Evolutionary conservation across 805 yeast species (phyloP).

Genomic region (Wickerhamiella sorbophila): DNA sequence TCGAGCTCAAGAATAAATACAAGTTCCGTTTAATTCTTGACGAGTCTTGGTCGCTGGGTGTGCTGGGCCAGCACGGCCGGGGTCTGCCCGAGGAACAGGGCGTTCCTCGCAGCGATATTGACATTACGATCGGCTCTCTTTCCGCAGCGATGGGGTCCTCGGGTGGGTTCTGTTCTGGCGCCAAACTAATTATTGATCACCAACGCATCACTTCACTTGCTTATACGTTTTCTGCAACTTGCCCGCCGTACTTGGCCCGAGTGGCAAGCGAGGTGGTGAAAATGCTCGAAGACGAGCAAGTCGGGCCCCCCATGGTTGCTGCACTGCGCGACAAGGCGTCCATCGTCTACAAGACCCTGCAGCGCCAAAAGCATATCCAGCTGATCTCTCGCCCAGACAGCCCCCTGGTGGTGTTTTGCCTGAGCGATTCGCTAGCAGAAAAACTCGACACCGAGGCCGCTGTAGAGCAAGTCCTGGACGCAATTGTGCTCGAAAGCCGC

Average conservation of each 20-base stretch:
- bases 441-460: constrained; percentile 19
- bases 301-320: constrained; percentile 19
- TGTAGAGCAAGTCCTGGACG: constrained; percentile 51
- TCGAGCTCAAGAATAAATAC: constrained; percentile 63
- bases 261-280: constrained; percentile 17
- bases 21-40: constrained; percentile 81
- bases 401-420: constrained; percentile 54
- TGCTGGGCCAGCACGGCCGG: constrained; percentile 69
- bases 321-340: constrained; percentile 14
- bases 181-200: constrained; percentile 67
- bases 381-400: constrained; percentile 46
- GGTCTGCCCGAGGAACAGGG: constrained; percentile 68
- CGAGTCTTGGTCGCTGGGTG: constrained; percentile 77
- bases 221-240: constrained; percentile 84
- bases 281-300: constrained; percentile 21
- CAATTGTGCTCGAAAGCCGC: constrained; percentile 45
- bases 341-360: constrained; percentile 9
- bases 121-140: constrained; percentile 76
- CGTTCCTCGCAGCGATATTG: constrained; percentile 55
- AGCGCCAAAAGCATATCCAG: constrained; percentile 26
- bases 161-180: constrained; percentile 92
- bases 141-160: constrained; percentile 69
- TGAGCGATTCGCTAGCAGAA: constrained; percentile 31
- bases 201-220: constrained; percentile 85
- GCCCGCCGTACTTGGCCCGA: constrained; percentile 77